Evolutionary conservation across 768 basidiomycete genomes (phyloP).

Genomic region (Amanita muscaria): DNA sequence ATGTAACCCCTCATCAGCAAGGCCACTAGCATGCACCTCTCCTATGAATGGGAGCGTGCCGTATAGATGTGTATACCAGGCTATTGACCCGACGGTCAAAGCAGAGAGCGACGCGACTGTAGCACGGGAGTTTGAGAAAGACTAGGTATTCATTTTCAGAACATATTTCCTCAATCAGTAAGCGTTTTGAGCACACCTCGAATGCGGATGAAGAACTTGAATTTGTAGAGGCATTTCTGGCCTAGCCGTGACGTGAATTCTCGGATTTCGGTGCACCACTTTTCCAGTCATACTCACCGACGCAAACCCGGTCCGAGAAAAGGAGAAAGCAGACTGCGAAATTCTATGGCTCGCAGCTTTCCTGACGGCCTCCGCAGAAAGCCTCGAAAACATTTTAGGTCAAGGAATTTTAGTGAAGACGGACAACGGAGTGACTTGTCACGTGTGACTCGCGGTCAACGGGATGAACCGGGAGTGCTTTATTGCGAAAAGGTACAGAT

Average conservation of each 20-base stretch:
- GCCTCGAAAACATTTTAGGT: constrained; percentile 74
- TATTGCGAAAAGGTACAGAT: not conserved
- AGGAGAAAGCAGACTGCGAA: constrained; percentile 33
- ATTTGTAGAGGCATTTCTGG: constrained; percentile 64
- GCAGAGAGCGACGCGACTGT: constrained; percentile 69
- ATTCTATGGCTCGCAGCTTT: constrained; percentile 40
- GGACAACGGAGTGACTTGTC: constrained; percentile 30
- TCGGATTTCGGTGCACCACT: constrained; percentile 7
- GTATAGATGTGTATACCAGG: constrained; percentile 95
- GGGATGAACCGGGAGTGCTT: constrained; percentile 10
- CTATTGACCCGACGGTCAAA: constrained; percentile 80
- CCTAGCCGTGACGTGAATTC: constrained; percentile 30
- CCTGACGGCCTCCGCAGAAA: constrained; percentile 65
- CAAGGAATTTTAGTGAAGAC: constrained; percentile 36
- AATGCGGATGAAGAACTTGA: constrained; percentile 47
- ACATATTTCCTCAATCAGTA: not conserved
- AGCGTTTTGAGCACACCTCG: constrained; percentile 42
- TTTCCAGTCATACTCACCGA: constrained; percentile 32
- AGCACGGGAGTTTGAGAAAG: constrained; percentile 60
- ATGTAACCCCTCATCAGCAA: constrained; percentile 92
- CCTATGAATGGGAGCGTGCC: constrained; percentile 84
- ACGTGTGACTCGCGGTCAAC: constrained; percentile 9
- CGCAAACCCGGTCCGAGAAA: constrained; percentile 35
- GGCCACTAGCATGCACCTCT: constrained; percentile 87
- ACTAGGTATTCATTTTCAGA: constrained; percentile 30